A percentile compares a stretch with the other conserved stretches of the same genome.
Conservation (phyloP, 768 basidiomycete species). For the Termitomyces sp. region DNA sequence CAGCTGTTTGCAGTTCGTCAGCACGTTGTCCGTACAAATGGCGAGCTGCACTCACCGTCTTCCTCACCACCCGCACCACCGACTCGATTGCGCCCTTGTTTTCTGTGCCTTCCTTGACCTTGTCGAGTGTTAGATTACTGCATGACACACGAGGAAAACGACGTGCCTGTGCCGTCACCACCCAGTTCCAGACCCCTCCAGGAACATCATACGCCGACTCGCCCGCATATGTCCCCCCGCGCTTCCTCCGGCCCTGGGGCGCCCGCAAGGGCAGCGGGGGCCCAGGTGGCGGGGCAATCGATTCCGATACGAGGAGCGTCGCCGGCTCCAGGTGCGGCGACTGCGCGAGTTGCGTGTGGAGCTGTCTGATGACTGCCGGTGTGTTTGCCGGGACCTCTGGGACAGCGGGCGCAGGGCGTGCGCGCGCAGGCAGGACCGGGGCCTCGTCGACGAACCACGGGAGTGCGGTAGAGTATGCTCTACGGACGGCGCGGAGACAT, state of each 20-base stretch:
- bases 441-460: conserved; percentile 68
- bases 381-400: conserved; percentile 46
- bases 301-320: conserved; percentile 47
- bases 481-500: conserved; percentile 4
- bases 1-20: conserved; percentile 34
- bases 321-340: conserved; percentile 69
- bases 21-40: neutral
- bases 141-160: neutral
- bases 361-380: conserved; percentile 43
- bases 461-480: conserved; percentile 14
- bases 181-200: conserved; percentile 71
- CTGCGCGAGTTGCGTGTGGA: conserved; percentile 49
- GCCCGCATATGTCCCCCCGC: conserved; percentile 64
- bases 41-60: conserved; percentile 46
- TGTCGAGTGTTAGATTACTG: conserved; percentile 1
- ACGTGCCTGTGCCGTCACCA: conserved; percentile 64
- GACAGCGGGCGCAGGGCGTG: conserved; percentile 19
- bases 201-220: conserved; percentile 49
- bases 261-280: conserved; percentile 51
- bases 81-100: conserved; percentile 72
- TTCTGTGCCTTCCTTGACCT: conserved; percentile 87
- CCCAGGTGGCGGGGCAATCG: conserved; percentile 44
- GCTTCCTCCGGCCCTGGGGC: conserved; percentile 57
- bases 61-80: conserved; percentile 63
- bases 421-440: conserved; percentile 18